phyloP scores from a whole-genome alignment of 441 rosid genomes.

The Corymbia citriodora region DNA sequence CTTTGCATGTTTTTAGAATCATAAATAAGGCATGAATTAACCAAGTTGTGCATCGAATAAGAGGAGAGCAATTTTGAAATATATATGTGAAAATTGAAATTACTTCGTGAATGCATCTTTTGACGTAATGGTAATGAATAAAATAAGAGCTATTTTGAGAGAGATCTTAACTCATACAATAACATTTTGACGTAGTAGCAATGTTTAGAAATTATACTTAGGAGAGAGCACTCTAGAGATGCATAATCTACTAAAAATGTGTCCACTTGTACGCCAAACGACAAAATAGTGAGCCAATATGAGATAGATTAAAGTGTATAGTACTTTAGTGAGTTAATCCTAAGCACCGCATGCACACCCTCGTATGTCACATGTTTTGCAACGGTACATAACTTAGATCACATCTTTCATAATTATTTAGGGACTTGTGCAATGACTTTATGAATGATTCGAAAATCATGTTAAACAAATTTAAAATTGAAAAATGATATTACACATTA shows the following conservation, averaged over 20 bases:
- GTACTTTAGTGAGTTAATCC: neutral
- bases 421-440: neutral
- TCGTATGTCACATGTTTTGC: neutral
- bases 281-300: rapidly evolving
- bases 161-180: too few species aligned
- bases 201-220: neutral
- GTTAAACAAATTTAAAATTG: neutral
- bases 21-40: too few species aligned
- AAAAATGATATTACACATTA: neutral
- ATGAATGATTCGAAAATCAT: neutral
- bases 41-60: neutral
- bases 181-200: neutral
- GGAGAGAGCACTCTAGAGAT: neutral
- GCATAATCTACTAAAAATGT: neutral
- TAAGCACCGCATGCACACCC: neutral
- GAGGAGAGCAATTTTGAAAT: too few species aligned
- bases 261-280: neutral
- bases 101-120: too few species aligned
- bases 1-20: too few species aligned
- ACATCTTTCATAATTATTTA: neutral
- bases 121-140: too few species aligned
- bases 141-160: too few species aligned
- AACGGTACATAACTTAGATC: neutral
- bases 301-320: rapidly evolving
- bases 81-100: too few species aligned